A percentile compares a stretch with the other conserved stretches of the same genome.
These are phyloP conservation scores for Boletus speciosus DNA, from an alignment of 768 basidiomycete species.

Conservation along the genomic window DNA sequence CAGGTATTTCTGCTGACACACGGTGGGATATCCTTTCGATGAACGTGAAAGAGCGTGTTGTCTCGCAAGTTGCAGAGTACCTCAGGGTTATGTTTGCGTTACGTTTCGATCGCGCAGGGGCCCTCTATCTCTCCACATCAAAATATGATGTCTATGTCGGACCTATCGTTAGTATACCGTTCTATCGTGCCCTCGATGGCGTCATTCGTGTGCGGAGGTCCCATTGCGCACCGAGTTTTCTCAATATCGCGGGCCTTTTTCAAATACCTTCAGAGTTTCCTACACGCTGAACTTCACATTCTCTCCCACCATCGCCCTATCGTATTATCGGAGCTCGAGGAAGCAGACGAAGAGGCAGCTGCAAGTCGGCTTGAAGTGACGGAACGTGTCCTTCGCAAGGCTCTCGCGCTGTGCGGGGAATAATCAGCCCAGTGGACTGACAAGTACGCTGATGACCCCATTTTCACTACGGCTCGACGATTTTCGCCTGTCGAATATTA, in stretches of 20 bases:
- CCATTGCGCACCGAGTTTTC: neutral
- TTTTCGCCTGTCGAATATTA: slow-evolving; percentile 3
- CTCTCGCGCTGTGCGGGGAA: neutral
- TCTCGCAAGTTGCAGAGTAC: neutral
- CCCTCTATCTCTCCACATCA: neutral
- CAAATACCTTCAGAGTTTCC: neutral
- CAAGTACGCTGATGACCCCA: neutral
- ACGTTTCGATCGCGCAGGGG: neutral
- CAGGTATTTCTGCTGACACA: neutral
- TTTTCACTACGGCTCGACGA: neutral
- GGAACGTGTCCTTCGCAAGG: neutral
- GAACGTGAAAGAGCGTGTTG: neutral
- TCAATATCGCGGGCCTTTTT: neutral
- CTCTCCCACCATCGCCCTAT: neutral
- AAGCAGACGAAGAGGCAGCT: neutral
- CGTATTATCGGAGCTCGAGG: neutral
- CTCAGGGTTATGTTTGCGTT: neutral
- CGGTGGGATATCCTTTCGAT: neutral
- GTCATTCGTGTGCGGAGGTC: neutral
- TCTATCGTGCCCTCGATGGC: slow-evolving; percentile 2
- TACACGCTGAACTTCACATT: neutral
- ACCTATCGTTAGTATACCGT: neutral
- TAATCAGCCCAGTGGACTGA: neutral
- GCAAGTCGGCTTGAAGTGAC: neutral
- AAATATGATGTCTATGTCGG: neutral